Evolutionary conservation across 2,329 filamentous ascomycete species (phyloP).

Genomic region (Epichloe gansuensis): DNA sequence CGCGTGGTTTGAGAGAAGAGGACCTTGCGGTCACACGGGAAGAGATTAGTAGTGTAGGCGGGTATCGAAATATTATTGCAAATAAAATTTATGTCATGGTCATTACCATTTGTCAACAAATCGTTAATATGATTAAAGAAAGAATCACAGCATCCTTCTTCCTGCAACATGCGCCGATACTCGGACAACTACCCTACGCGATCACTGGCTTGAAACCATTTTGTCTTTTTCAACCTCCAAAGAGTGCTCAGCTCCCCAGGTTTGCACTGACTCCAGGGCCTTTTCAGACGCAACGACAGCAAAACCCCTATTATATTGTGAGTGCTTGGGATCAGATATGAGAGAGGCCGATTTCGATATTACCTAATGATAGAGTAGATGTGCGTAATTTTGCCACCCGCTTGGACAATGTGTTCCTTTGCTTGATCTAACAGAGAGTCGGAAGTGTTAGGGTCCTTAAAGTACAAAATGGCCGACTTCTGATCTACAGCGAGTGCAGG

Average conservation of each 20-base stretch:
- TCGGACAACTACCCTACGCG: too few species aligned
- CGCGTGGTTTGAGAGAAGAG: too few species aligned
- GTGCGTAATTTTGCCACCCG: constrained; percentile 68
- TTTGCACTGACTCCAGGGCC: constrained; percentile 53
- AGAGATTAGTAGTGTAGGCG: background rate
- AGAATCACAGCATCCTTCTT: too few species aligned
- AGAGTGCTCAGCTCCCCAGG: constrained; percentile 38
- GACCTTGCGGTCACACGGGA: too few species aligned
- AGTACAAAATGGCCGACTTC: constrained; percentile 69
- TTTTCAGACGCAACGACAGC: constrained; percentile 59
- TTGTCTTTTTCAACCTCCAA: constrained; percentile 62
- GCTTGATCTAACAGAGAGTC: constrained; percentile 55
- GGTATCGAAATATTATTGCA: background rate
- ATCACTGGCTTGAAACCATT: constrained; percentile 36
- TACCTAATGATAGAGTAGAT: constrained; percentile 58
- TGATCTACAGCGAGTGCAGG: constrained; percentile 49
- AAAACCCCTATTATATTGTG: constrained; percentile 49
- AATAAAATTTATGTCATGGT: background rate
- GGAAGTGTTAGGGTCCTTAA: constrained; percentile 52
- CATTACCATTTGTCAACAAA: background rate
- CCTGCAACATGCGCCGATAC: too few species aligned
- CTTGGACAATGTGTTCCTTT: constrained; percentile 54
- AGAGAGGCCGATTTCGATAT: constrained; percentile 16
- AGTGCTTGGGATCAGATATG: constrained; percentile 8
- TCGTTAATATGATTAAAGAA: background rate